Evolutionary conservation across 805 yeast species (phyloP).

Genomic region (Wickerhamiella parazyma): DNA sequence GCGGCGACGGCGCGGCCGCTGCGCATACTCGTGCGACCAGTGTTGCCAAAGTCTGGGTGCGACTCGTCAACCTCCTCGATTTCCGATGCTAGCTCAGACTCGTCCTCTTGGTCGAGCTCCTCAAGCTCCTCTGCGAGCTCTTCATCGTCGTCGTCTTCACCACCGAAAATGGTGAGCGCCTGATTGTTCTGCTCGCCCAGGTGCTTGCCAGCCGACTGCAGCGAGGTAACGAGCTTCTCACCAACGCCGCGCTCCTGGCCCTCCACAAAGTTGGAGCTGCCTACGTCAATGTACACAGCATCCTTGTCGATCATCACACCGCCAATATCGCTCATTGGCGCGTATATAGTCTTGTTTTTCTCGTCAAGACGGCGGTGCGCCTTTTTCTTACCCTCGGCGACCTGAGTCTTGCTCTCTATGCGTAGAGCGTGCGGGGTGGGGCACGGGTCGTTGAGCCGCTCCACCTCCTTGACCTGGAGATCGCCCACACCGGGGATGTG

Average conservation of each 20-base stretch:
- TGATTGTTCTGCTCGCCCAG: slow-evolving; percentile 48
- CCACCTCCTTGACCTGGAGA: slow-evolving; percentile 56
- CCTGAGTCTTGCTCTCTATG: slow-evolving; percentile 38
- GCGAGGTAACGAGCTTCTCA: slow-evolving; percentile 66
- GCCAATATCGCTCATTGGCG: slow-evolving; percentile 99
- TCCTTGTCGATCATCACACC: slow-evolving; percentile 95
- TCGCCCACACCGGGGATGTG: slow-evolving; percentile 97
- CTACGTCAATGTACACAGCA: slow-evolving; percentile 88
- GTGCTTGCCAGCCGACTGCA: slow-evolving; percentile 56
- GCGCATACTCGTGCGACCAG: slow-evolving; percentile 58
- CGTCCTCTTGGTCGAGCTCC: slow-evolving; percentile 24
- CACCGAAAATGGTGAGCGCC: slow-evolving; percentile 62
- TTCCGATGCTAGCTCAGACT: slow-evolving; percentile 9
- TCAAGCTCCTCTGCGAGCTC: slow-evolving; percentile 29
- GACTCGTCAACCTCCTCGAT: slow-evolving; percentile 26
- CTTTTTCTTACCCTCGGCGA: slow-evolving; percentile 42
- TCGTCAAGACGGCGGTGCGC: slow-evolving; percentile 89
- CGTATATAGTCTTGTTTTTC: slow-evolving; percentile 84
- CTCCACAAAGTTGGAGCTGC: slow-evolving; percentile 39
- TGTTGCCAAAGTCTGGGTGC: slow-evolving; percentile 23
- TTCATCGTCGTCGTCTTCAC: slow-evolving; percentile 32
- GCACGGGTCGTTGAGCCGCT: slow-evolving; percentile 94
- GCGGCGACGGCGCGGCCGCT: slow-evolving; percentile 37
- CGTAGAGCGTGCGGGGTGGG: slow-evolving; percentile 93
- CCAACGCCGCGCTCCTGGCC: slow-evolving; percentile 71